A percentile compares a stretch with the other conserved stretches of the same genome.
phyloP scores from a whole-genome alignment of 1,284 basidiomycete species.

The Ustilago tritici region DNA sequence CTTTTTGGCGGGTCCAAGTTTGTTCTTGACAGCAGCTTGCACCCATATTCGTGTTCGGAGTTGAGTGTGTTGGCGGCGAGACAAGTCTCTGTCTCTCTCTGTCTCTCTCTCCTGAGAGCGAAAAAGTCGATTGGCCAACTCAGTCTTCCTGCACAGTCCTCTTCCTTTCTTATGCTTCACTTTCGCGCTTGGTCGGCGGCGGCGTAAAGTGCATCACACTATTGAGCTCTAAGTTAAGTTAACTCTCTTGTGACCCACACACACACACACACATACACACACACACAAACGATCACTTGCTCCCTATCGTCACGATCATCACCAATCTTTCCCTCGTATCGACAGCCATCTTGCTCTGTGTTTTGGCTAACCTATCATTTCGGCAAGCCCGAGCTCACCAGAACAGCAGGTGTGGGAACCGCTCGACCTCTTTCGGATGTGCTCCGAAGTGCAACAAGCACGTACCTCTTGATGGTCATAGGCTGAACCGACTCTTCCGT shows the following conservation, averaged over 20 bases:
- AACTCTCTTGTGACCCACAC: background rate
- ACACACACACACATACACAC: too few species aligned
- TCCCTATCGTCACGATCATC: background rate
- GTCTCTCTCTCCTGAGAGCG: too few species aligned
- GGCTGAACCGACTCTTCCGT: background rate
- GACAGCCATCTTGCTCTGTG: background rate
- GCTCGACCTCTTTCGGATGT: background rate
- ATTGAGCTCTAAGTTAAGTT: background rate
- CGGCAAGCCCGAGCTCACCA: background rate
- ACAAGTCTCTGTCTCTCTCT: background rate
- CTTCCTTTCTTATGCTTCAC: background rate
- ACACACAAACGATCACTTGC: background rate
- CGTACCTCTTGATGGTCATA: background rate
- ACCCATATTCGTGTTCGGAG: background rate
- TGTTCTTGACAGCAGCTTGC: conserved; percentile 8
- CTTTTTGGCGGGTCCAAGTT: conserved; percentile 6
- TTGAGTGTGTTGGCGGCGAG: background rate
- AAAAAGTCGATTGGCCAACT: background rate
- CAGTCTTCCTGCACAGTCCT: background rate
- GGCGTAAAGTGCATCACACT: conserved; percentile 8
- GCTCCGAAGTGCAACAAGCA: background rate
- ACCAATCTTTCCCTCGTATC: background rate
- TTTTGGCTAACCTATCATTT: background rate
- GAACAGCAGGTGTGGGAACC: background rate
- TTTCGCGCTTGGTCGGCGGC: conserved; percentile 8